These are phyloP conservation scores for Alternaria burnsii DNA, from an alignment of 2,329 filamentous ascomycete genomes.

Conservation along the genomic window DNA sequence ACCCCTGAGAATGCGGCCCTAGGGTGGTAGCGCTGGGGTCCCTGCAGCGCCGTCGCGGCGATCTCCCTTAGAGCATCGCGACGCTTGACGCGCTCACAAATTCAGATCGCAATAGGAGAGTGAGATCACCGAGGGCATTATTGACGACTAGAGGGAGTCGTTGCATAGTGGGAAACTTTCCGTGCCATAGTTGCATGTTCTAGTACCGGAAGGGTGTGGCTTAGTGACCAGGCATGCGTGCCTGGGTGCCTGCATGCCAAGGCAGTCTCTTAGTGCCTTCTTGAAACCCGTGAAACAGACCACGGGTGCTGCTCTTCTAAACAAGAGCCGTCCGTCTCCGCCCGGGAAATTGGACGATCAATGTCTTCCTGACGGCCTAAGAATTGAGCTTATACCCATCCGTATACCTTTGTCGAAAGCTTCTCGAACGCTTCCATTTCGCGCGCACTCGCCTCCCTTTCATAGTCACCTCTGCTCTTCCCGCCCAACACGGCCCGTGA, in stretches of 20 bases:
- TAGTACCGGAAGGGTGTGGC: constrained; percentile 39
- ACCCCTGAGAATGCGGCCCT: constrained; percentile 30
- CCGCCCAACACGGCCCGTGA: constrained; percentile 43
- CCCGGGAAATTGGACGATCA: constrained; percentile 53
- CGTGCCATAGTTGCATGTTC: constrained; percentile 43
- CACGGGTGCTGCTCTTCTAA: constrained; percentile 39
- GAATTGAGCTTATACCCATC: constrained; percentile 44
- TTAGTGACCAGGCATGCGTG: constrained; percentile 18
- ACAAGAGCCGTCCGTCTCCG: constrained; percentile 50
- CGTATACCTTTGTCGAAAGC: constrained; percentile 44
- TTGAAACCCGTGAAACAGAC: constrained; percentile 32
- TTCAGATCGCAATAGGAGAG: background rate
- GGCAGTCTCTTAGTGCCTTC: constrained; percentile 35
- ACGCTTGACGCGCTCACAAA: constrained; percentile 13
- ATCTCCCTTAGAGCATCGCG: constrained; percentile 34
- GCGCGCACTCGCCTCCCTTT: constrained; percentile 38
- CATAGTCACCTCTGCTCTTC: constrained; percentile 35
- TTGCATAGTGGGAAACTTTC: constrained; percentile 30
- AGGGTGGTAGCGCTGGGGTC: constrained; percentile 27
- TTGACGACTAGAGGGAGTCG: constrained; percentile 18
- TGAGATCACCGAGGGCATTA: background rate
- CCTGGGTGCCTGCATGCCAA: constrained; percentile 49
- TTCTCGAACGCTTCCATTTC: constrained; percentile 48
- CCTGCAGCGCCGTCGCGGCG: constrained; percentile 41
- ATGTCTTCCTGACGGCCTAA: constrained; percentile 50